Evolutionary conservation across 1,284 basidiomycete genomes (phyloP).

Genomic region (Ganoderma sp.): DNA sequence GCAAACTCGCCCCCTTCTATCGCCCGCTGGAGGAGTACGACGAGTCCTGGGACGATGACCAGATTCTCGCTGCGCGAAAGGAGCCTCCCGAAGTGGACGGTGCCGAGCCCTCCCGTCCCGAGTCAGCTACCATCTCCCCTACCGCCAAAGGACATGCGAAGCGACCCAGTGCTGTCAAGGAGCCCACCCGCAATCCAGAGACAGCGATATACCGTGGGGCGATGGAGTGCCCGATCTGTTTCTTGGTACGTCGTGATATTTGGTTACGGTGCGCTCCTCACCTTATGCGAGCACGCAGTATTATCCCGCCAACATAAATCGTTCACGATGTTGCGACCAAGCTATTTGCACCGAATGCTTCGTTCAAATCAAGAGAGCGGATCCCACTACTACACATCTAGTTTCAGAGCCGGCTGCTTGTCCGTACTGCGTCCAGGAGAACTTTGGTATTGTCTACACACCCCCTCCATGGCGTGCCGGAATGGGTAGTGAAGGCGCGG

Average conservation of each 20-base stretch:
- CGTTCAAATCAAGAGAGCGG: constrained; percentile 96
- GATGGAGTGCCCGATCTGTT: constrained; percentile 99
- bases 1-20: constrained; percentile 94
- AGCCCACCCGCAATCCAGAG: constrained; percentile 66
- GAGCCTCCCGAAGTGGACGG: constrained; percentile 57
- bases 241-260: constrained; percentile 73
- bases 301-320: constrained; percentile 95
- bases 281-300: constrained; percentile 56
- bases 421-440: constrained; percentile 96
- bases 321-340: constrained; percentile 96
- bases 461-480: constrained; percentile 83
- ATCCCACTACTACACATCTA: constrained; percentile 91
- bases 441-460: constrained; percentile 93
- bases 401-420: constrained; percentile 95
- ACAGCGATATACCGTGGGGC: constrained; percentile 84
- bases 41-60: constrained; percentile 83
- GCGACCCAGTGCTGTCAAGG: constrained; percentile 57
- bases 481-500: constrained; percentile 71
- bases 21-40: constrained; percentile 94
- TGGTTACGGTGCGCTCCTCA: constrained; percentile 25
- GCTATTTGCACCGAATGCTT: constrained; percentile 99
- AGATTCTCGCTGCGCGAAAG: constrained; percentile 79
- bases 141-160: constrained; percentile 50
- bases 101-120: constrained; percentile 40
- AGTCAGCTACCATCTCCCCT: constrained; percentile 35